Evolutionary conservation across 495 filamentous ascomycete genomes (phyloP).

Genomic region (Delitschia confertaspora): DNA sequence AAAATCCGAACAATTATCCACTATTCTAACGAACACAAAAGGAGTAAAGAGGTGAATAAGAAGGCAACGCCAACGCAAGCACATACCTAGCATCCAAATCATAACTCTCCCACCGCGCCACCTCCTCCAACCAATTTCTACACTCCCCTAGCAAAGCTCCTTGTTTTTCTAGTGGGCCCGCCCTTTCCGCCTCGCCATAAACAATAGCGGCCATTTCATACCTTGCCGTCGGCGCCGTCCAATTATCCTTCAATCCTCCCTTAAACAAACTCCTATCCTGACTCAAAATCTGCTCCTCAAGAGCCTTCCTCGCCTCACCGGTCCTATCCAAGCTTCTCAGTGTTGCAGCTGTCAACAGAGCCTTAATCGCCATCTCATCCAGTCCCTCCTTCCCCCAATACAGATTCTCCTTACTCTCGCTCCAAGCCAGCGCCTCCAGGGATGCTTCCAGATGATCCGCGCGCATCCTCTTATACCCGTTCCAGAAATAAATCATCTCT

Average conservation of each 20-base stretch:
- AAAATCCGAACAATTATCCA: neutral
- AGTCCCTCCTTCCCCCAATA: slow-evolving; percentile 49
- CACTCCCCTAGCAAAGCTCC: slow-evolving; percentile 54
- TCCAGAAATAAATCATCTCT: slow-evolving; percentile 98
- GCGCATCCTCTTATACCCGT: slow-evolving; percentile 68
- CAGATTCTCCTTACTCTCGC: slow-evolving; percentile 43
- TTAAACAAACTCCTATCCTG: slow-evolving; percentile 64
- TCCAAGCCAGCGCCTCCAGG: slow-evolving; percentile 56
- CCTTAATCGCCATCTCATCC: slow-evolving; percentile 67
- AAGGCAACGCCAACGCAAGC: neutral
- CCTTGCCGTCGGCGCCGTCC: slow-evolving; percentile 67
- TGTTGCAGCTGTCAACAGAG: slow-evolving; percentile 58
- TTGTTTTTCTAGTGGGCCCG: slow-evolving; percentile 38
- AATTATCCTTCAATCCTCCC: slow-evolving; percentile 68
- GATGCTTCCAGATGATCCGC: slow-evolving; percentile 54
- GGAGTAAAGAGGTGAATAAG: neutral
- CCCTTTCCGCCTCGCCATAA: slow-evolving; percentile 55
- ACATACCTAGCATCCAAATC: slow-evolving; percentile 66
- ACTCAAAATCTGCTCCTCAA: slow-evolving; percentile 51
- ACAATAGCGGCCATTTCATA: slow-evolving; percentile 82
- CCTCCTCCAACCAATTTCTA: slow-evolving; percentile 65
- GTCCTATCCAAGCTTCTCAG: slow-evolving; percentile 52
- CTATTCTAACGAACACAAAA: neutral
- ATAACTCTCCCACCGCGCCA: slow-evolving; percentile 74
- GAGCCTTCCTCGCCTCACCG: slow-evolving; percentile 53